Evolutionary conservation across 495 filamentous ascomycete species (phyloP).

Genomic region (Penicillium simplicissimum): DNA sequence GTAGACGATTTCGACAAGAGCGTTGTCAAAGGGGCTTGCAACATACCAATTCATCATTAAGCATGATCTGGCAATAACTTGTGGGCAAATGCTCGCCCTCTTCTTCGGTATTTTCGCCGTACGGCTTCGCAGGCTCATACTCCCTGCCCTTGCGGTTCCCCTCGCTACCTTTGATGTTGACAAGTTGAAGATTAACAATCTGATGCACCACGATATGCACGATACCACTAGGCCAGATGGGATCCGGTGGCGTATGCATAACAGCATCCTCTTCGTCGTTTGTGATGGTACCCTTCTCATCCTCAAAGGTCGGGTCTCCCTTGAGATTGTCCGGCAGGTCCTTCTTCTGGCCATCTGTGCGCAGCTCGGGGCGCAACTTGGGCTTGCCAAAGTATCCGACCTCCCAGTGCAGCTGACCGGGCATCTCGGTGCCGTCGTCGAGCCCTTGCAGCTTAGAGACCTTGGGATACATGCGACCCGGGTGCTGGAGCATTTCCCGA

Average conservation of each 20-base stretch:
- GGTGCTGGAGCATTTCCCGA: conserved; percentile 91
- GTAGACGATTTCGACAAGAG: background rate
- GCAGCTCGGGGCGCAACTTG: conserved; percentile 74
- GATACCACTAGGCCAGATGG: conserved; percentile 88
- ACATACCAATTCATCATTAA: conserved; percentile 79
- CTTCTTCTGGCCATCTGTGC: conserved; percentile 82
- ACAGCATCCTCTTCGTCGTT: conserved; percentile 79
- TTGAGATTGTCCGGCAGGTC: conserved; percentile 70
- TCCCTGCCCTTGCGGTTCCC: conserved; percentile 74
- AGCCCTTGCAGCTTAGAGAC: conserved; percentile 80
- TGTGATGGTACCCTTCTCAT: conserved; percentile 81
- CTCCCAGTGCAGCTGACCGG: conserved; percentile 92
- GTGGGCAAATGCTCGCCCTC: conserved; percentile 74
- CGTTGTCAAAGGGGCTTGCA: background rate
- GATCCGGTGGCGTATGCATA: conserved; percentile 87
- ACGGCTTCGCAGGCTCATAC: conserved; percentile 86
- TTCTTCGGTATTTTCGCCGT: conserved; percentile 81
- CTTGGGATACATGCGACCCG: conserved; percentile 87
- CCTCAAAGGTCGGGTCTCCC: conserved; percentile 76
- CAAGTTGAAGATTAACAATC: conserved; percentile 88
- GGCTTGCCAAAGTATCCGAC: conserved; percentile 93
- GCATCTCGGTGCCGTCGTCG: conserved; percentile 83
- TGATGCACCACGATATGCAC: conserved; percentile 85
- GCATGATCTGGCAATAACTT: conserved; percentile 85
- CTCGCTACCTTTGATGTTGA: conserved; percentile 64